Evolutionary conservation across 768 basidiomycete genomes (phyloP).

Genomic region (Phlegmacium glaucopus): DNA sequence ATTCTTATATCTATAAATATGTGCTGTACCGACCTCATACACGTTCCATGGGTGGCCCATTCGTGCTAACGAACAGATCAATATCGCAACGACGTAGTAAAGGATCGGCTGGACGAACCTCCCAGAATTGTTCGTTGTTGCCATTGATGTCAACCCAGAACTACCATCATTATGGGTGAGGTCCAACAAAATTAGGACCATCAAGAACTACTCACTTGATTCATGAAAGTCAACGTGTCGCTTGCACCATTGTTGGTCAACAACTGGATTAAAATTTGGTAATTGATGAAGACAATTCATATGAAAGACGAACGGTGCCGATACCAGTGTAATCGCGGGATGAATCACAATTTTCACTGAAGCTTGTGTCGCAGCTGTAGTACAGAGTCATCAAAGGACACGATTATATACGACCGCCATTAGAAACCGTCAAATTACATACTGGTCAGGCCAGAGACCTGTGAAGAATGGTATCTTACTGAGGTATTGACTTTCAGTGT

Average conservation of each 20-base stretch:
- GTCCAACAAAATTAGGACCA: background rate
- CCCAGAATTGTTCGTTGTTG: constrained; percentile 63
- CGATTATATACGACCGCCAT: background rate
- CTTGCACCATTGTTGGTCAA: constrained; percentile 54
- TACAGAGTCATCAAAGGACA: background rate
- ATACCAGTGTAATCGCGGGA: constrained; percentile 34
- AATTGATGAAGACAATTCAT: constrained; percentile 17
- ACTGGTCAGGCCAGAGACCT: constrained; percentile 72
- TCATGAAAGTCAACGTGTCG: constrained; percentile 59
- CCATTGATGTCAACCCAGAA: constrained; percentile 65
- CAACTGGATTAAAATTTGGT: constrained; percentile 36
- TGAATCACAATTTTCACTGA: constrained; percentile 33
- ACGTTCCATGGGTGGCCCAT: constrained; percentile 68
- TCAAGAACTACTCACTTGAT: constrained; percentile 24
- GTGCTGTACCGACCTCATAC: constrained; percentile 35
- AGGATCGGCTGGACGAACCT: constrained; percentile 36
- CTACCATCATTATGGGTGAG: constrained; percentile 18
- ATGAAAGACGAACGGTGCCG: constrained; percentile 18
- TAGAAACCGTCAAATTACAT: constrained; percentile 13
- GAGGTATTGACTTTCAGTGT: background rate
- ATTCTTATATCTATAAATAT: background rate
- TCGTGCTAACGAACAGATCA: constrained; percentile 46
- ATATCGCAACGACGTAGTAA: background rate
- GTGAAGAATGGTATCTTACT: background rate
- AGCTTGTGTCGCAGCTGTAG: constrained; percentile 51